Evolutionary conservation across 75 land plant species (phyloP).

Genomic region (Adiantum capillusveneris): DNA sequence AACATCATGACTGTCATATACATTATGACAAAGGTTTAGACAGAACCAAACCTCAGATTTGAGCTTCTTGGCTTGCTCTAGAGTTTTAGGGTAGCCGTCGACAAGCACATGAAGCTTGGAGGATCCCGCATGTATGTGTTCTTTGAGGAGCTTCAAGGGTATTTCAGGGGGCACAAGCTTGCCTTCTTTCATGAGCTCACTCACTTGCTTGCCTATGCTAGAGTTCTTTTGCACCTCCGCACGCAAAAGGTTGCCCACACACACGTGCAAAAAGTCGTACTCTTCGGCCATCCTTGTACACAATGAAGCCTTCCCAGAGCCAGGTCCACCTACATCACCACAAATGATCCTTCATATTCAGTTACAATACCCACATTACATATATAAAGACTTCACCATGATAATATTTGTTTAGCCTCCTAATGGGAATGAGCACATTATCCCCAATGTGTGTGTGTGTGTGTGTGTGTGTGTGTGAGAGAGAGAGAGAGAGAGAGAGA

Average conservation of each 20-base stretch:
- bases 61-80: conserved; percentile 3
- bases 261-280: background rate
- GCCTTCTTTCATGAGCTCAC: conserved; percentile 7
- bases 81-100: conserved; percentile 7
- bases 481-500: too few relatives aligned
- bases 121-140: background rate
- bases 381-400: too few relatives aligned
- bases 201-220: background rate
- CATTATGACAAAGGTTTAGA: too few relatives aligned
- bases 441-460: too few relatives aligned
- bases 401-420: too few relatives aligned
- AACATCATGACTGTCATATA: too few relatives aligned
- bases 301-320: conserved; percentile 10
- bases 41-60: too few relatives aligned
- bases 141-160: conserved; percentile 2
- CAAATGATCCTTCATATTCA: too few relatives aligned
- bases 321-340: conserved; percentile 12
- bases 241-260: conserved; percentile 2
- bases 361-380: too few relatives aligned
- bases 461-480: too few relatives aligned
- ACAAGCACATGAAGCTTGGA: background rate
- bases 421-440: too few relatives aligned
- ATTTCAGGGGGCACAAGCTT: conserved; percentile 5
- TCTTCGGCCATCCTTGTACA: conserved; percentile 7
- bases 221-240: conserved; percentile 5